Evolutionary conservation across 164 flowering plant genomes (phyloP).

Genomic region (grape (Vitis vinifera)): DNA sequence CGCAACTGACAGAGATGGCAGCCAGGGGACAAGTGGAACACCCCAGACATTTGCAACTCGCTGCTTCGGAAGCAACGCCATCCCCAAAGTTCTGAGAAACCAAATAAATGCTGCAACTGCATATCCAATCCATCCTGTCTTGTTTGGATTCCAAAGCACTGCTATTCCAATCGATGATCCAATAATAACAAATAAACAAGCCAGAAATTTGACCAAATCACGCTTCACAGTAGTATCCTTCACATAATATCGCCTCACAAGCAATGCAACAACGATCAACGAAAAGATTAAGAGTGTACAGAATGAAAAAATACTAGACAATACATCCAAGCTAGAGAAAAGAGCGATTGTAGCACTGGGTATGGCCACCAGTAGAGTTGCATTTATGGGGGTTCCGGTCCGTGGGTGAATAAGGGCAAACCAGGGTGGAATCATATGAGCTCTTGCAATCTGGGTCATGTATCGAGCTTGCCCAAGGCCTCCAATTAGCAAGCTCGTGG

Average conservation of each 20-base stretch:
- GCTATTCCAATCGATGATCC: constrained; percentile 54
- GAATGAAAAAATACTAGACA: constrained; percentile 63
- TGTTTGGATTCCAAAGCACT: constrained; percentile 36
- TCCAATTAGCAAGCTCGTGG: constrained; percentile 67
- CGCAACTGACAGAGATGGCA: constrained; percentile 77
- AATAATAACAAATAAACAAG: constrained; percentile 35
- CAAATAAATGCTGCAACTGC: constrained; percentile 40
- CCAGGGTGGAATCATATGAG: constrained; percentile 87
- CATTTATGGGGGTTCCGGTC: constrained; percentile 73
- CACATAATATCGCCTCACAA: constrained; percentile 70
- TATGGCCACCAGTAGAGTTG: constrained; percentile 52
- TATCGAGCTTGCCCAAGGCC: constrained; percentile 80
- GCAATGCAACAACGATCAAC: constrained; percentile 78
- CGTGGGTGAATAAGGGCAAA: constrained; percentile 81
- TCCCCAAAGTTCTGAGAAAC: constrained; percentile 57
- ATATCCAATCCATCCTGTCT: constrained; percentile 62
- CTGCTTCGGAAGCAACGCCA: constrained; percentile 48
- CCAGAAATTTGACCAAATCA: constrained; percentile 34
- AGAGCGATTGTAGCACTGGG: constrained; percentile 46
- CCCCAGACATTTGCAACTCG: constrained; percentile 70
- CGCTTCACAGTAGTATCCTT: constrained; percentile 40
- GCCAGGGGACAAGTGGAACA: constrained; percentile 82
- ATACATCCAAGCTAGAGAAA: constrained; percentile 76
- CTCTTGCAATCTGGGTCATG: constrained; percentile 80
- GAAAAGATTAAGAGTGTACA: constrained; percentile 79